Evolutionary conservation across 2,329 filamentous ascomycete genomes (phyloP).

Genomic region (Ascochyta koolunga): DNA sequence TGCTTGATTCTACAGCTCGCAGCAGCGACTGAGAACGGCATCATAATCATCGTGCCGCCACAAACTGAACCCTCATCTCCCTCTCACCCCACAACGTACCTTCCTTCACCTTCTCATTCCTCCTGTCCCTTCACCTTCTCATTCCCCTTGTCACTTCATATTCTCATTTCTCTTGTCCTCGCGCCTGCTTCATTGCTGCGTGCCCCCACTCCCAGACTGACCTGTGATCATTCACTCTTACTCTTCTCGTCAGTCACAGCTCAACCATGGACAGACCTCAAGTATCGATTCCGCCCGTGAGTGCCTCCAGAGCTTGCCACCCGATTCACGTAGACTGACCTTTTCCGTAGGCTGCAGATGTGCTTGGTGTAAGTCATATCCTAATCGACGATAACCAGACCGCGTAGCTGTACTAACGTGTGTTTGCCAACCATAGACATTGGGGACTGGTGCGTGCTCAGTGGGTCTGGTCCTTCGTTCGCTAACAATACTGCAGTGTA

Average conservation of each 20-base stretch:
- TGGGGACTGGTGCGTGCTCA: conserved; percentile 44
- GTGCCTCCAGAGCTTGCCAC: conserved; percentile 3
- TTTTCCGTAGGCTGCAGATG: conserved; percentile 44
- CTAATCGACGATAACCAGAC: conserved; percentile 1
- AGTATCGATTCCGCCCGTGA: conserved; percentile 43
- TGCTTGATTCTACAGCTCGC: conserved; percentile 4
- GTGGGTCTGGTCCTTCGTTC: not conserved
- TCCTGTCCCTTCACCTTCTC: not conserved
- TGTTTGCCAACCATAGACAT: conserved; percentile 33
- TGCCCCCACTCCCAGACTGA: not conserved
- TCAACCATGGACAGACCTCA: conserved; percentile 39
- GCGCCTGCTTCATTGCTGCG: not conserved
- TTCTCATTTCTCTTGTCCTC: not conserved
- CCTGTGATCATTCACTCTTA: not conserved
- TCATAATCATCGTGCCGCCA: not conserved
- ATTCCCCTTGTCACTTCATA: not conserved
- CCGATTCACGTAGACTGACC: conserved; percentile 24
- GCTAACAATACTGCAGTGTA: conserved; percentile 35
- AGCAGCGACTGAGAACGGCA: not conserved
- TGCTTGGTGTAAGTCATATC: conserved; percentile 44
- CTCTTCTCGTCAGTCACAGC: not conserved
- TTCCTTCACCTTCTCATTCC: not conserved
- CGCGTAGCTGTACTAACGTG: conserved; percentile 21
- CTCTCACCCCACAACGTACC: not conserved
- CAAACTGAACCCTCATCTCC: not conserved